A percentile compares a stretch with the other conserved stretches of the same genome.
These are phyloP conservation scores for Candida ficus DNA, from an alignment of 805 yeast species.

Conservation along the genomic window DNA sequence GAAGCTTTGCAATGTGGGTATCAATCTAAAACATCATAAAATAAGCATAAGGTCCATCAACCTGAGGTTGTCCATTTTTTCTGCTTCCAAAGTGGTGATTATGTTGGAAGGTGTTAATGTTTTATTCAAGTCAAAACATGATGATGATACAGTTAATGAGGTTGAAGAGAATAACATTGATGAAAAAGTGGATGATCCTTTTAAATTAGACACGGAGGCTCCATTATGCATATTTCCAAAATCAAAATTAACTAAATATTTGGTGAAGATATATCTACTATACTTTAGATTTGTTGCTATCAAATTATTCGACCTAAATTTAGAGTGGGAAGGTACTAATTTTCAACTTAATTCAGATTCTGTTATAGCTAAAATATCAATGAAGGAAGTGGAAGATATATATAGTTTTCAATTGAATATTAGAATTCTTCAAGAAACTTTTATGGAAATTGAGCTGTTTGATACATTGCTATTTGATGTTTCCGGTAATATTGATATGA, in stretches of 20 bases:
- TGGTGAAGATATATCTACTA: conserved; percentile 14
- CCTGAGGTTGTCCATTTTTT: conserved; percentile 12
- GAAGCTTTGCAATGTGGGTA: conserved; percentile 15
- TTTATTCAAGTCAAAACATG: neutral
- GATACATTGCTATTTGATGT: conserved; percentile 19
- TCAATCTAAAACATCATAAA: conserved; percentile 7
- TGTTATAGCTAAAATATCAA: conserved; percentile 12
- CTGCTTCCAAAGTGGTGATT: conserved; percentile 14
- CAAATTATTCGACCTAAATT: conserved; percentile 11
- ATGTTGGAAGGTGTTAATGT: conserved; percentile 19
- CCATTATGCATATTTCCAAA: conserved; percentile 15
- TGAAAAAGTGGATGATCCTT: neutral
- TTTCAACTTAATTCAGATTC: conserved; percentile 12
- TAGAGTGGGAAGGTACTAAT: conserved; percentile 12
- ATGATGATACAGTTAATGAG: neutral
- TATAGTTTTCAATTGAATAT: conserved; percentile 10
- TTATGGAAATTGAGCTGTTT: conserved; percentile 16
- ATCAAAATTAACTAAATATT: conserved; percentile 3
- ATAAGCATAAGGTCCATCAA: conserved; percentile 13
- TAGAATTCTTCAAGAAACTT: conserved; percentile 14
- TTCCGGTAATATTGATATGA: conserved; percentile 14
- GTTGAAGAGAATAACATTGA: neutral
- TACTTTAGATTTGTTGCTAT: conserved; percentile 23
- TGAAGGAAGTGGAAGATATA: conserved; percentile 5
- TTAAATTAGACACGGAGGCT: conserved; percentile 10